Conservation (phyloP, 306 rosid genomes). For the Sindora glabra region DNA sequence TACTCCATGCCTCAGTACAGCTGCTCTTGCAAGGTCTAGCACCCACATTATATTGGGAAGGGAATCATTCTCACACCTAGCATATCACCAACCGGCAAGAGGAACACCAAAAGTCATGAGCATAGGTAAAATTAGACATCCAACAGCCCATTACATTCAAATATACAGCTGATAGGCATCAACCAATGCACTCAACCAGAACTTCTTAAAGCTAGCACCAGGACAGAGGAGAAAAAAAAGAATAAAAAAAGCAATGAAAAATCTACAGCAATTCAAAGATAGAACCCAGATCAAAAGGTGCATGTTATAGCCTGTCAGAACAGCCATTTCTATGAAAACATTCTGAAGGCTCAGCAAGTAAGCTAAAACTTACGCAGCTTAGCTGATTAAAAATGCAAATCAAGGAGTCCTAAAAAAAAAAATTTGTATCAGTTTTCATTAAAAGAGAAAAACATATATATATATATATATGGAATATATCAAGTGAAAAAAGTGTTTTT, state of each 20-base stretch:
- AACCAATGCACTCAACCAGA: constrained; percentile 15
- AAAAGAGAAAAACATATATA: too few relatives aligned
- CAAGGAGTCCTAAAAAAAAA: neutral
- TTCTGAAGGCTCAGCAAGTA: neutral
- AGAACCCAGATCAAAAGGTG: neutral
- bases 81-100: constrained; percentile 15
- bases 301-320: neutral
- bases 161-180: neutral
- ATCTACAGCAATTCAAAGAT: neutral
- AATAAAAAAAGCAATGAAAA: neutral
- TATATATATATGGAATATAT: too few relatives aligned
- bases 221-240: too few relatives aligned
- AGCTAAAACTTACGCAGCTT: neutral
- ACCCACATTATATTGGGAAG: constrained; percentile 87
- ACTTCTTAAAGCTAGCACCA: neutral
- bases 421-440: too few relatives aligned
- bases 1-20: constrained; percentile 86
- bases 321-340: neutral
- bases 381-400: neutral
- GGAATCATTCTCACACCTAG: constrained; percentile 83
- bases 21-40: constrained; percentile 82
- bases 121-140: neutral
- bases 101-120: constrained; percentile 2
- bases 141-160: neutral
- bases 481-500: too few relatives aligned